Evolutionary conservation across 2,329 filamentous ascomycete species (phyloP).

Genomic region (Thyridium curvatum): DNA sequence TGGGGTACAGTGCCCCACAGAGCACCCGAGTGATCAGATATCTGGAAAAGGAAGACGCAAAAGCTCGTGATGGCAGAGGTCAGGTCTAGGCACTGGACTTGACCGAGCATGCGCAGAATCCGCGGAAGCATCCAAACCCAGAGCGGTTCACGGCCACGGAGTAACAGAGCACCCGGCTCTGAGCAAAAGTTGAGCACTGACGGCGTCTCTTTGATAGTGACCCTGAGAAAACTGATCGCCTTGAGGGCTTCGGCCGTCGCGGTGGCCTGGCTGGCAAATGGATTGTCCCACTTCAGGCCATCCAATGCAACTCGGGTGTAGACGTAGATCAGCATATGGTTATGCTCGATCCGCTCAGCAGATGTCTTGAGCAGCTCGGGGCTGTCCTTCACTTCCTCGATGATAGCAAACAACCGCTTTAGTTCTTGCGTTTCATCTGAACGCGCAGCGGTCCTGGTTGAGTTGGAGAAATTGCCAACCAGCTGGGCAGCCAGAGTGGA

Average conservation of each 20-base stretch:
- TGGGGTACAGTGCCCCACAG: conserved; percentile 41
- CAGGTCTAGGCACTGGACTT: conserved; percentile 39
- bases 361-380: conserved; percentile 49
- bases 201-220: conserved; percentile 70
- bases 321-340: conserved; percentile 80
- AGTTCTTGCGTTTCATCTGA: conserved; percentile 68
- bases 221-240: conserved; percentile 70
- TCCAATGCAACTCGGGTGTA: conserved; percentile 75
- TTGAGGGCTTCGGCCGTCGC: conserved; percentile 56
- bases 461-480: conserved; percentile 70
- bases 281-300: conserved; percentile 59
- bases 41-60: conserved; percentile 40
- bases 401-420: conserved; percentile 57
- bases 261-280: conserved; percentile 52
- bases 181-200: conserved; percentile 50
- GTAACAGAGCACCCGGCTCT: conserved; percentile 34
- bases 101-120: conserved; percentile 50
- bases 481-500: conserved; percentile 86
- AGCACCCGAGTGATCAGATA: conserved; percentile 32
- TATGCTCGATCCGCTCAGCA: conserved; percentile 66
- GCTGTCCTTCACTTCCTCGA: conserved; percentile 47
- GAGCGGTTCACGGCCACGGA: conserved; percentile 52
- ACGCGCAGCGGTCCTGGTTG: conserved; percentile 45
- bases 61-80: conserved; percentile 46
- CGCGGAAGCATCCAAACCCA: conserved; percentile 61